Evolutionary conservation across 2,329 filamentous ascomycete genomes (phyloP), one percentile per base, ranked within the genome.

Genomic region (Pyrenophora teres): DNA sequence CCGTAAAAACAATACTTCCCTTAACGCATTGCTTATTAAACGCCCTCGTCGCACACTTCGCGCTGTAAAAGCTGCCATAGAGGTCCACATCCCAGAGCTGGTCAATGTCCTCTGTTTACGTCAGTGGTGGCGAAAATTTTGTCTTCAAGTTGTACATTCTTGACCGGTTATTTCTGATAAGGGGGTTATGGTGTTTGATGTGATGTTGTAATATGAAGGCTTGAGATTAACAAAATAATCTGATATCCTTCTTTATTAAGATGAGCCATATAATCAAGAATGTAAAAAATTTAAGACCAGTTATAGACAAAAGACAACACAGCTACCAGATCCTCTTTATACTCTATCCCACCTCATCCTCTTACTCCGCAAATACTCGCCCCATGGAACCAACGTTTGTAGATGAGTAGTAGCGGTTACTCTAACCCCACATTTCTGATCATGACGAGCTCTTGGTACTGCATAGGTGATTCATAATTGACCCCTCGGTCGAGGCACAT

Each of bases 1-100:
- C 77, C 0, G 77, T 80, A 59, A 79, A 80, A 5, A 80, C 76
- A 19, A 80, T 73, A 3, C 70, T 73, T 3, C 77, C 78, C 53
- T 77, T 78, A 16, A 79, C 67, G 0, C 73, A 74, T 4, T 75
- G 73, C 48, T 75, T 76, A 44, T 79, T 78, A 57, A 80, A 80
- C 0, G 75, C 74, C 4, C 76, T 59, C 3, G 77, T 77, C 1
- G 77, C 76, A 1, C 70, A 72, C 3, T 73, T 65, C 0, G 77
- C 77, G 7, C 72, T 73, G 58, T 75, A 78, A 58, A 78, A 81
- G 0, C 76, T 70, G 0, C 77, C 76, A 53, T 77, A 78, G 8
- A 80, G 60, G 50, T 80, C 79, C 0, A 79, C 71, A 31, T 69
- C 70, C 57, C 76, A 80, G 3, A 80, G 55, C 9, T 70, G 65